These are phyloP conservation scores for Tephrocybe sp. DNA, from an alignment of 768 basidiomycete species.

Conservation along the genomic window DNA sequence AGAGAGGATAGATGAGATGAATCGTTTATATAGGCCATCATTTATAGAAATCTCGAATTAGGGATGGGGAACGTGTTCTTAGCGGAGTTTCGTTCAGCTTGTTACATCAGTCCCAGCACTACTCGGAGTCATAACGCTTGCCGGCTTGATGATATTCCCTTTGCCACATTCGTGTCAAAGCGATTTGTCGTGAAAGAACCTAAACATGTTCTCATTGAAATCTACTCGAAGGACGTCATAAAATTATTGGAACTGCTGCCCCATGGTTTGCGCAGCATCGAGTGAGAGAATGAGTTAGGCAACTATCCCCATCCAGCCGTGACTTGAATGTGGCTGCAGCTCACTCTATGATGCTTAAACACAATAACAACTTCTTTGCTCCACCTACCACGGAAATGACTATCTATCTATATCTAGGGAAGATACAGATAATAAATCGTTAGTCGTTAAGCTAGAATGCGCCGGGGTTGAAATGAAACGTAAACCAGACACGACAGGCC, in stretches of 20 bases:
- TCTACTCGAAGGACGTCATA: background rate
- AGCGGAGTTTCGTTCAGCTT: slow-evolving; percentile 12
- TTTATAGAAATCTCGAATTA: slow-evolving; percentile 3
- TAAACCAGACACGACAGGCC: too few species aligned
- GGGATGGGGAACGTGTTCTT: slow-evolving; percentile 9
- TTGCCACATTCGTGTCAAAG: background rate
- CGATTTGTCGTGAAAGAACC: background rate
- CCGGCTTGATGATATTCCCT: background rate
- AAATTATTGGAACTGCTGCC: background rate
- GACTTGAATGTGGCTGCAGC: too few species aligned
- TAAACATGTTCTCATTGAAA: background rate
- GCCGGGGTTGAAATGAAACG: too few species aligned
- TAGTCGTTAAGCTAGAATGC: too few species aligned
- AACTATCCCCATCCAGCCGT: too few species aligned
- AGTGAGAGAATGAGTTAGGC: too few species aligned
- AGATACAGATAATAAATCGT: too few species aligned
- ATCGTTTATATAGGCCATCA: background rate
- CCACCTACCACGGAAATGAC: too few species aligned
- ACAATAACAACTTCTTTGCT: too few species aligned
- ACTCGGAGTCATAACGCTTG: slow-evolving; percentile 4
- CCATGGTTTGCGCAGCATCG: too few species aligned
- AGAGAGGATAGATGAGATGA: background rate
- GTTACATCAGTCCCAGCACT: slow-evolving; percentile 14
- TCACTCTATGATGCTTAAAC: too few species aligned
- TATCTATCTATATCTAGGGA: too few species aligned